Percentiles rank a stretch among this genome's conserved stretches.
These are phyloP conservation scores for Endocalyx cinctus DNA, from an alignment of 2,329 filamentous ascomycete genomes.

Conservation along the genomic window DNA sequence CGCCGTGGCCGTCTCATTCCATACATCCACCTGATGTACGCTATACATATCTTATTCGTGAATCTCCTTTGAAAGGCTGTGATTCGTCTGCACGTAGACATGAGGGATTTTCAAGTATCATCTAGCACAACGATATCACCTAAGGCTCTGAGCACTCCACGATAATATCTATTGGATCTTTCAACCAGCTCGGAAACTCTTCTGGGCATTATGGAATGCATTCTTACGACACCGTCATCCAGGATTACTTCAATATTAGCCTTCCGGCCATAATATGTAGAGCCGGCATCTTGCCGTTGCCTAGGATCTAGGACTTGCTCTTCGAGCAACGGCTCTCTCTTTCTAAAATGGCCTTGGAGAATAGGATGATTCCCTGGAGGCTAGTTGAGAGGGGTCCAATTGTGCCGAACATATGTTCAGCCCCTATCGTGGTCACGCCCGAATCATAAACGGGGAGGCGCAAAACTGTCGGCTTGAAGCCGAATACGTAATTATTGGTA, in stretches of 20 bases:
- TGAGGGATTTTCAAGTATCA: constrained; percentile 50
- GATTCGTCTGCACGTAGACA: constrained; percentile 34
- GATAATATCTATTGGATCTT: too few species aligned
- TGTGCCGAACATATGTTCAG: constrained; percentile 42
- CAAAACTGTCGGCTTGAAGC: constrained; percentile 36
- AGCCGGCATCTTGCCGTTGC: constrained; percentile 14
- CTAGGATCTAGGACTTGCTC: constrained; percentile 19
- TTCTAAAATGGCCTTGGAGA: constrained; percentile 33
- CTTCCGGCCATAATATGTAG: constrained; percentile 28
- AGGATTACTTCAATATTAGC: constrained; percentile 54
- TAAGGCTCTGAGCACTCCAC: constrained; percentile 53
- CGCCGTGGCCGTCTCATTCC: constrained; percentile 29
- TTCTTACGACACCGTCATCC: constrained; percentile 55
- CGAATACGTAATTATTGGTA: constrained; percentile 41
- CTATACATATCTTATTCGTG: constrained; percentile 36
- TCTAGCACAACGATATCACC: constrained; percentile 51
- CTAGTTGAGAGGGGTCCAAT: constrained; percentile 52
- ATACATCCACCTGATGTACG: constrained; percentile 30
- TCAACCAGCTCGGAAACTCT: too few species aligned
- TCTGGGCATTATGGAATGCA: constrained; percentile 58
- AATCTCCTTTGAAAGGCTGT: constrained; percentile 37
- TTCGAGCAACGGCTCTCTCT: constrained; percentile 20
- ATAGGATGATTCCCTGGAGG: constrained; percentile 40
- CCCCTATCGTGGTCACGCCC: constrained; percentile 31
- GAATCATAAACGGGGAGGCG: constrained; percentile 38